Evolutionary conservation across 768 basidiomycete genomes (phyloP).

Genomic region (Hypholoma sublateritium): DNA sequence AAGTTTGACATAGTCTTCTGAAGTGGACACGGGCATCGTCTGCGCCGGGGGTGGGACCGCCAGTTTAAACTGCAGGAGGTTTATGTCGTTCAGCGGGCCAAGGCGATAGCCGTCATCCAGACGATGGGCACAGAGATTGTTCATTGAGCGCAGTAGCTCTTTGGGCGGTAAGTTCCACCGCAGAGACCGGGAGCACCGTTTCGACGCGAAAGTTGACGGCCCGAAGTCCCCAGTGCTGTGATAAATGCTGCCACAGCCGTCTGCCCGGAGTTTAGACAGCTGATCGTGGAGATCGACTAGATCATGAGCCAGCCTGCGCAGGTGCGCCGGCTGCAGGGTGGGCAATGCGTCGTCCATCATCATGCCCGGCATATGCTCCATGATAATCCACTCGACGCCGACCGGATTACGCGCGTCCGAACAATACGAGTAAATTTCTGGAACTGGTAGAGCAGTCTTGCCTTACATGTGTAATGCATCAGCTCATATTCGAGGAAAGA

Average conservation of each 20-base stretch:
- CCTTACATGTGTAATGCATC: background rate
- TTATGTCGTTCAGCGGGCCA: conserved; percentile 9
- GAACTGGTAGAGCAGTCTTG: conserved; percentile 12
- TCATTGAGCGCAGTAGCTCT: background rate
- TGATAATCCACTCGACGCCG: conserved; percentile 15
- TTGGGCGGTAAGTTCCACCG: conserved; percentile 4
- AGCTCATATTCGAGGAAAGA: background rate
- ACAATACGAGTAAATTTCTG: conserved; percentile 12
- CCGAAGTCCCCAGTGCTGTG: background rate
- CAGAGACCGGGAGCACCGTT: background rate
- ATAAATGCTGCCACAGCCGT: conserved; percentile 10
- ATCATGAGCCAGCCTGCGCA: conserved; percentile 8
- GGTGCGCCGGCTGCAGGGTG: background rate
- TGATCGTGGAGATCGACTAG: conserved; percentile 10
- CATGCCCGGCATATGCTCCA: conserved; percentile 16
- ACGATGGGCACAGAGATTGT: conserved; percentile 5
- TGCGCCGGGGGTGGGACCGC: conserved; percentile 8
- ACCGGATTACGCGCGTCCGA: conserved; percentile 16
- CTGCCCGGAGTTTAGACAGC: conserved; percentile 3
- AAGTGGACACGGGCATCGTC: conserved; percentile 8
- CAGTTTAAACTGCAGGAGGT: conserved; percentile 4
- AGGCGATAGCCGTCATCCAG: conserved; percentile 4
- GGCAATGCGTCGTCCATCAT: conserved; percentile 9
- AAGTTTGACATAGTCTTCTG: conserved; percentile 14
- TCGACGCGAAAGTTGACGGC: background rate